A percentile compares a stretch with the other conserved stretches of the same genome.
Evolutionary conservation across 202 grass and related monocot genomes (phyloP).

Genomic region (Brachypodium distachyon): DNA sequence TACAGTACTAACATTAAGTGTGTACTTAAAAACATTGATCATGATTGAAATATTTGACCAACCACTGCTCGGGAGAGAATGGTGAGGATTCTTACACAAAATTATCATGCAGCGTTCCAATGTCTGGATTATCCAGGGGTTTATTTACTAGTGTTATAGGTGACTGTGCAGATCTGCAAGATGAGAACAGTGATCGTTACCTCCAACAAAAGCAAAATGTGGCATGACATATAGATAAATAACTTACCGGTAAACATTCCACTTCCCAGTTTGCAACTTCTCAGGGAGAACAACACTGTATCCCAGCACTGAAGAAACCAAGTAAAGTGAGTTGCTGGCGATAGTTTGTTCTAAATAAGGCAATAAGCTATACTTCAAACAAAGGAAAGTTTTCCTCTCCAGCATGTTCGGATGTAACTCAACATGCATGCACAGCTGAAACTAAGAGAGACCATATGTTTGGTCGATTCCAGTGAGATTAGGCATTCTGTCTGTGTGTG

Average conservation of each 20-base stretch:
- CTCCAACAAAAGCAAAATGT: not conserved
- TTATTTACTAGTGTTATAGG: constrained; percentile 53
- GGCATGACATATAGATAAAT: not conserved
- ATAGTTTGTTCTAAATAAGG: not conserved
- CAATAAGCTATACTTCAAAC: not conserved
- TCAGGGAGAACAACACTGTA: constrained; percentile 89
- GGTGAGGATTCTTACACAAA: constrained; percentile 55
- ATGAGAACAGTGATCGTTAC: not conserved
- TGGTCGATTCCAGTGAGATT: no score
- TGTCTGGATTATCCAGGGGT: constrained; percentile 46
- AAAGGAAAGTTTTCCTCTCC: not conserved
- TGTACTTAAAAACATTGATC: no score
- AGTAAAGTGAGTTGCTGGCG: not conserved
- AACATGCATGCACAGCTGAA: no score
- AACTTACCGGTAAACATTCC: constrained; percentile 88
- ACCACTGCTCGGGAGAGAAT: not conserved
- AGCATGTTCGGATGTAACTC: not conserved
- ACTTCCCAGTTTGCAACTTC: constrained; percentile 78
- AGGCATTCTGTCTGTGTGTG: no score
- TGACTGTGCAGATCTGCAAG: constrained; percentile 54
- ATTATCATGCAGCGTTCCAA: constrained; percentile 87
- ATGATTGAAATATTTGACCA: not conserved
- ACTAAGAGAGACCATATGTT: no score
- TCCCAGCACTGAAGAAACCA: constrained; percentile 49
- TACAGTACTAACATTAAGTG: no score